A percentile compares a stretch with the other conserved stretches of the same genome.
Evolutionary conservation across 495 filamentous ascomycete genomes (phyloP).

Genomic region (Lasiosphaeria miniovina): DNA sequence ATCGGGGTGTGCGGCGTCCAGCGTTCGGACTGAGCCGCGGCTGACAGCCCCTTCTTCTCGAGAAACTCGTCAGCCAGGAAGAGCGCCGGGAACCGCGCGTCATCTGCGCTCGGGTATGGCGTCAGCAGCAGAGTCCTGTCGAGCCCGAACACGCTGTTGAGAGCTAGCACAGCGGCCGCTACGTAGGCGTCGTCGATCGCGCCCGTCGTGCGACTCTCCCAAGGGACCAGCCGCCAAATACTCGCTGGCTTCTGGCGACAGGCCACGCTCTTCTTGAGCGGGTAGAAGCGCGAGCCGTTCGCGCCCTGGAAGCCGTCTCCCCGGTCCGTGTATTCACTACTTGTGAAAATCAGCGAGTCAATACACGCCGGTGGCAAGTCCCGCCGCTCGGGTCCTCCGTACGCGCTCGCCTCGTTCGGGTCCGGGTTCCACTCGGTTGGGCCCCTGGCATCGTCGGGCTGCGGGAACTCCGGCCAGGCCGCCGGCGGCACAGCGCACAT

Average conservation of each 20-base stretch:
- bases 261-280: too few species aligned
- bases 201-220: too few species aligned
- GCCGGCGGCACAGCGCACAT: background rate
- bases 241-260: too few species aligned
- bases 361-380: too few species aligned
- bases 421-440: constrained; percentile 24
- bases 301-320: too few species aligned
- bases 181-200: constrained; percentile 6
- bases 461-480: constrained; percentile 12
- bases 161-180: constrained; percentile 7
- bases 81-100: constrained; percentile 23
- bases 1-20: too few species aligned
- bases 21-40: background rate
- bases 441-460: background rate
- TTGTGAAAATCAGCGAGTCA: too few species aligned
- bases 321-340: too few species aligned
- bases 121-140: constrained; percentile 13
- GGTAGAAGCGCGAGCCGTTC: too few species aligned
- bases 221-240: too few species aligned
- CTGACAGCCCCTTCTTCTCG: constrained; percentile 3
- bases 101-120: constrained; percentile 19
- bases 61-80: constrained; percentile 25
- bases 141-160: constrained; percentile 15
- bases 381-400: background rate
- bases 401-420: background rate